A percentile compares a stretch with the other conserved stretches of the same genome.
Evolutionary conservation across 176 grass and related monocot species (phyloP).

Genomic region (Leersia perrieri): DNA sequence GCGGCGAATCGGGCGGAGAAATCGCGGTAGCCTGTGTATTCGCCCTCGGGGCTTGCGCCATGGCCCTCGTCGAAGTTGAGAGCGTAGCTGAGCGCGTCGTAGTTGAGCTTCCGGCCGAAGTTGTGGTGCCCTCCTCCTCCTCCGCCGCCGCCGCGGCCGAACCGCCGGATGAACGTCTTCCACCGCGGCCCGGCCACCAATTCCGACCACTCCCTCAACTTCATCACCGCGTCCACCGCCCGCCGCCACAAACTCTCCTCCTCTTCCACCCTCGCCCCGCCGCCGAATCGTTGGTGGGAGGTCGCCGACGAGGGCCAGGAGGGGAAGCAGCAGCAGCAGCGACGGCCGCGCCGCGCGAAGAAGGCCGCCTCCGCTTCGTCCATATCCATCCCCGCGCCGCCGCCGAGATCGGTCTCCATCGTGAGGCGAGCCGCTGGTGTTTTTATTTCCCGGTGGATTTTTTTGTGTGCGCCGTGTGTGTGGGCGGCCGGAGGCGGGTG

Average conservation of each 20-base stretch:
- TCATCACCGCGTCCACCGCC: constrained; percentile 49
- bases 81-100: constrained; percentile 85
- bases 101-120: constrained; percentile 58
- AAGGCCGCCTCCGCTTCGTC: constrained; percentile 54
- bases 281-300: constrained; percentile 33
- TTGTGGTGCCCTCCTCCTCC: constrained; percentile 23
- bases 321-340: constrained; percentile 61
- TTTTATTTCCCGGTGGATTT: not conserved
- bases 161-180: constrained; percentile 97
- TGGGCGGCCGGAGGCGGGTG: not conserved
- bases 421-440: not conserved
- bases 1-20: constrained; percentile 80
- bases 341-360: constrained; percentile 35
- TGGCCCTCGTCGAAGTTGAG: constrained; percentile 98
- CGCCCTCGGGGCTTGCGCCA: constrained; percentile 63
- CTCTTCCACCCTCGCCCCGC: not conserved
- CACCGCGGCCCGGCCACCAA: constrained; percentile 78
- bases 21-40: constrained; percentile 62
- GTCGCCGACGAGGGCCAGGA: constrained; percentile 37
- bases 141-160: constrained; percentile 59
- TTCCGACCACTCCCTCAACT: constrained; percentile 96
- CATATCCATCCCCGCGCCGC: constrained; percentile 13
- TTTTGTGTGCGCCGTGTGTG: not conserved
- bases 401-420: constrained; percentile 50
- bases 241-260: constrained; percentile 46